Conservation (phyloP, 2,329 filamentous ascomycete genomes). For the Aspergillus fumigatus region DNA sequence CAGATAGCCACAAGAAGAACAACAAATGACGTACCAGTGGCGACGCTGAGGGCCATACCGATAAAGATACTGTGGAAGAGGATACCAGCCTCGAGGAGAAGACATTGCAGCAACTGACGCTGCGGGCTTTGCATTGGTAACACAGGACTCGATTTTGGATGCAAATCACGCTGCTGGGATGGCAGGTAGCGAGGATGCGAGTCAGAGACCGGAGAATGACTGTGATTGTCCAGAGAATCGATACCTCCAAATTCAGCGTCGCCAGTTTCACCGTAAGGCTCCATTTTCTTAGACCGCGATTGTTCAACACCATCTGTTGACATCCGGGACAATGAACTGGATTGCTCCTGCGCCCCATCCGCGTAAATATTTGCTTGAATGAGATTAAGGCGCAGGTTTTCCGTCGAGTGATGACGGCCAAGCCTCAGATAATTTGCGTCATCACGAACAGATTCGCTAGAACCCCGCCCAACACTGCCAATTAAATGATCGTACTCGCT, state of each 20-base stretch:
- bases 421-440: constrained; percentile 19
- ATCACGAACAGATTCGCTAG: constrained; percentile 14
- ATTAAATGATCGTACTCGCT: constrained; percentile 48
- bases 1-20: constrained; percentile 76
- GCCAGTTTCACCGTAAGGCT: constrained; percentile 51
- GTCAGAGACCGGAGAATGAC: constrained; percentile 9
- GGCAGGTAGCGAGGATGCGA: constrained; percentile 12
- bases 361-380: constrained; percentile 1
- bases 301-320: constrained; percentile 16
- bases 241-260: constrained; percentile 55
- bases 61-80: constrained; percentile 84
- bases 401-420: constrained; percentile 15
- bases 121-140: constrained; percentile 53
- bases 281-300: constrained; percentile 15
- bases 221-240: constrained; percentile 22
- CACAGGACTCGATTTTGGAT: constrained; percentile 24
- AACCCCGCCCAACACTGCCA: constrained; percentile 21
- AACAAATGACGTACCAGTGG: constrained; percentile 72
- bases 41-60: constrained; percentile 78
- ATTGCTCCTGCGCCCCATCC: constrained; percentile 5
- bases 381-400: constrained; percentile 19
- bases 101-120: constrained; percentile 68
- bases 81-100: constrained; percentile 77
- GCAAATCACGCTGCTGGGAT: constrained; percentile 10
- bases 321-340: constrained; percentile 11